Base-by-base conservation (phyloP, 2,329 filamentous ascomycete genomes). In the Microsporum canis region DNA sequence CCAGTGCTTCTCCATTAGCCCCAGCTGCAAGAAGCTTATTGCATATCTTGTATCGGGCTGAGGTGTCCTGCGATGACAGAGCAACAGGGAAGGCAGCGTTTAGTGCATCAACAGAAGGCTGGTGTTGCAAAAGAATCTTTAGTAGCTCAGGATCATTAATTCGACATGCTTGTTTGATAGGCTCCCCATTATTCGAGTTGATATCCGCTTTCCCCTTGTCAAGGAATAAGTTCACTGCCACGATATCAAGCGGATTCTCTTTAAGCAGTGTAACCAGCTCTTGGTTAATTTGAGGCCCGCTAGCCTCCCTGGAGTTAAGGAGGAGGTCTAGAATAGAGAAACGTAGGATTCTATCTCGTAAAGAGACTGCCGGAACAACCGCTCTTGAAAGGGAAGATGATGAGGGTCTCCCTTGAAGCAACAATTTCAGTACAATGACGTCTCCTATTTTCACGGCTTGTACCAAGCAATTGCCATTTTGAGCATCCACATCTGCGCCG, bases 141-240 rank as follows among this genome's bases (percentile, higher is more conserved):
- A 66, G 49, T 4, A 66, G 47, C 5, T 64, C 55, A 2, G 36
- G 33, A 27, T 65, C 53, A n/a, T 58, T 55, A 17, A 49, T 62
- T 27, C 56, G 60, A 17, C 63, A 60, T 12, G 64, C 64, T 31
- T 58, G 29, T 36, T 64, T 58, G 27, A 66, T 43, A 5, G 61
- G 34, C 10, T 59, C 60, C 14, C 65, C 65, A 27, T 58, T 59
- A 23, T 63, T 58, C 31, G 31, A 23, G 45, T 66, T 65, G 7
- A 65, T 61, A 49, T 66, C 59, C 53, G 62, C 64, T 14, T 61
- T 58, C 2, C 65, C 65, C 45, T 65, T 65, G 17, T 66, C 61
- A 7, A 65, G 59, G 10, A 66, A 60, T 7, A 65, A 23, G 8
- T 62, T 49, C 1, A 66, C 55, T 10, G 65, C 45, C 31, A 62